Evolutionary conservation across 2,329 filamentous ascomycete genomes (phyloP), one percentile per base, ranked within the genome.

Genomic region (Diaporthe citri): DNA sequence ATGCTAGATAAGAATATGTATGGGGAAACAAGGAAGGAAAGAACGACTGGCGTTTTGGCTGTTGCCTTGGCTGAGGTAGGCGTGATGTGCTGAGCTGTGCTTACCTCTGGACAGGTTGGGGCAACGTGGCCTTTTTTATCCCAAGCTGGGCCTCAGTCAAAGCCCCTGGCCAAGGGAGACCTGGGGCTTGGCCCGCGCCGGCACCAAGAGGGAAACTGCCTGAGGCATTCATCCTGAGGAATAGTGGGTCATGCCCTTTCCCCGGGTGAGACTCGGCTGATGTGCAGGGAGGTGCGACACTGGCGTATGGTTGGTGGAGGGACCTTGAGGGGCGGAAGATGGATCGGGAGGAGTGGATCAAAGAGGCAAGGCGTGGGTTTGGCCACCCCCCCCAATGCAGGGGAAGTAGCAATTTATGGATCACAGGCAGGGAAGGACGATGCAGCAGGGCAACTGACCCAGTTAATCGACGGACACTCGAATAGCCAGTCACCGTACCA

Each of bases 121-220:
- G 74, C 71, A 62, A 75, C 74, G 74, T 75, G 74, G 74, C 74
- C 74, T 75, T 66, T 75, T 73, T 74, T 73, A 64, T 55, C 57
- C 71, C 71, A 56, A 55, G 71, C 71, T 64, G 71, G 46, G 57
- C 57, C 25, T 36, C 71, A 64, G 36, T 64, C 48, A 66, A 55
- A 55, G 71, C 48, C 71, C 71, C 71, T 64, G 36, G 52, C 57
- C 57, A 64, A 52, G 46, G 48, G 39, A 55, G 71, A 55, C 34
- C 22, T 34, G 39, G n/a, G 31, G 22, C 57, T 46, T 55, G 70
- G 70, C 70, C 22, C 13, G 7, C 12, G 46, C 22, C 64, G 13
- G 34, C 28, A 25, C 17, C 57, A 13, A 12, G 28, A 34, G 15
- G 4, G 20, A 6, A 10, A 6, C 22, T 36, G 57, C 57, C 71